Percentiles rank a stretch among this genome's conserved stretches.
Evolutionary conservation across 2,329 filamentous ascomycete genomes (phyloP).

Genomic region (Ophiostoma perfectum): DNA sequence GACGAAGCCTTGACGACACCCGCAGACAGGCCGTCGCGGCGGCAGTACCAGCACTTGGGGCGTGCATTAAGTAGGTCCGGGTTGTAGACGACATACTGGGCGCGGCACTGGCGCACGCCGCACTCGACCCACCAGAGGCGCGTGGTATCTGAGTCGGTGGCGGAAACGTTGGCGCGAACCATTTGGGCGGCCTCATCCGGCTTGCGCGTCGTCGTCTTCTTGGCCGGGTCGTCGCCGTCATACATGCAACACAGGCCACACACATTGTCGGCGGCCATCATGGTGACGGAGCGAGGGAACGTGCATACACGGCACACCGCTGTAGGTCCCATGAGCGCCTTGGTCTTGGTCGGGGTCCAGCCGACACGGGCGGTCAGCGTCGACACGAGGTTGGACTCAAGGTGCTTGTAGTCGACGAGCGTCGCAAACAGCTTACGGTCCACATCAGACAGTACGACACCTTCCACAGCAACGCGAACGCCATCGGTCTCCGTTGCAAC

Average conservation of each 20-base stretch:
- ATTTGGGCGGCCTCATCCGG: slow-evolving; percentile 16
- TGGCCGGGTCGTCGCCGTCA: not conserved
- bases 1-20: not conserved
- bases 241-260: slow-evolving; percentile 41
- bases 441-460: slow-evolving; percentile 32
- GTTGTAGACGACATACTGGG: slow-evolving; percentile 48
- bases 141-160: slow-evolving; percentile 31
- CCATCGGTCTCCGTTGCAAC: too few relatives aligned
- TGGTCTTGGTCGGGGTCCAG: slow-evolving; percentile 44
- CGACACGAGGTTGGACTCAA: slow-evolving; percentile 43
- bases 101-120: slow-evolving; percentile 38
- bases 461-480: too few relatives aligned
- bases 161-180: slow-evolving; percentile 32
- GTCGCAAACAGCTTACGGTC: slow-evolving; percentile 42
- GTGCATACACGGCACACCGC: slow-evolving; percentile 39
- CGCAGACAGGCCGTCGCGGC: slow-evolving; percentile 25
- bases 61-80: slow-evolving; percentile 38
- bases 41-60: slow-evolving; percentile 47
- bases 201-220: not conserved
- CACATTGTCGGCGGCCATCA: slow-evolving; percentile 38
- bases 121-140: slow-evolving; percentile 46
- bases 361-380: slow-evolving; percentile 40
- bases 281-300: slow-evolving; percentile 45
- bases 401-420: slow-evolving; percentile 43
- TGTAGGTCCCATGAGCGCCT: slow-evolving; percentile 40